Percentiles rank a stretch among this genome's conserved stretches.
phyloP scores from a whole-genome alignment of 139 green algal genomes.

The Chlamydomonas sphaeroides region DNA sequence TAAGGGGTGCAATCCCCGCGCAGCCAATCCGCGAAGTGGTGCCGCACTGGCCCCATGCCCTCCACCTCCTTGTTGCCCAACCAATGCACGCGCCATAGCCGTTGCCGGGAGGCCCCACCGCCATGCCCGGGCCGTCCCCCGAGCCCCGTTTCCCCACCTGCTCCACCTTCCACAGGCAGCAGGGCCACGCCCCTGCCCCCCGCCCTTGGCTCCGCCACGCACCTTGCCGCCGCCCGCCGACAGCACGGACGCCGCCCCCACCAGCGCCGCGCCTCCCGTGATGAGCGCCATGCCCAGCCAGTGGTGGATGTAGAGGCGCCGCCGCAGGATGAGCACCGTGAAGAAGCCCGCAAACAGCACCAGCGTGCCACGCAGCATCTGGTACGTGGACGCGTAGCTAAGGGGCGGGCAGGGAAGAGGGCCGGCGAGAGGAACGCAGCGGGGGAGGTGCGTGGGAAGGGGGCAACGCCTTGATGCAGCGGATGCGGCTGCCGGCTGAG shows the following conservation, averaged over 20 bases:
- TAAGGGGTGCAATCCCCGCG: too few relatives aligned
- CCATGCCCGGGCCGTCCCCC: too few relatives aligned
- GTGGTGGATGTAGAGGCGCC: slow-evolving; percentile 80
- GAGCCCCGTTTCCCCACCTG: background rate
- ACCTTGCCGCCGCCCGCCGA: background rate
- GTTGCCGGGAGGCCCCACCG: too few relatives aligned
- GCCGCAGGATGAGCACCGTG: slow-evolving; percentile 80
- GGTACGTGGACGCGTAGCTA: slow-evolving; percentile 82
- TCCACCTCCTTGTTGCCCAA: too few relatives aligned
- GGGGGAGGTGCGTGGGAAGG: background rate
- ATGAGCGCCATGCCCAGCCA: slow-evolving; percentile 88
- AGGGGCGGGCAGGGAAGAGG: background rate
- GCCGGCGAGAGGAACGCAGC: background rate
- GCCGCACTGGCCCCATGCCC: too few relatives aligned
- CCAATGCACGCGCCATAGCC: too few relatives aligned
- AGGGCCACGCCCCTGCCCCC: too few relatives aligned
- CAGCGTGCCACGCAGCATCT: slow-evolving; percentile 91
- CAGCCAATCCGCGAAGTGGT: too few relatives aligned
- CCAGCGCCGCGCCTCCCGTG: slow-evolving; percentile 75
- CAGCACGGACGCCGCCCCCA: slow-evolving; percentile 76
- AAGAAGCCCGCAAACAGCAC: slow-evolving; percentile 87
- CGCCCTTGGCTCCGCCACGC: background rate
- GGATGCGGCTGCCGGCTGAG: too few relatives aligned
- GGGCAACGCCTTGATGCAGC: too few relatives aligned
- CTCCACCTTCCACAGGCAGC: too few relatives aligned